Conservation (phyloP, 768 basidiomycete species). For the Gloeopeniophorella convolvens region DNA sequence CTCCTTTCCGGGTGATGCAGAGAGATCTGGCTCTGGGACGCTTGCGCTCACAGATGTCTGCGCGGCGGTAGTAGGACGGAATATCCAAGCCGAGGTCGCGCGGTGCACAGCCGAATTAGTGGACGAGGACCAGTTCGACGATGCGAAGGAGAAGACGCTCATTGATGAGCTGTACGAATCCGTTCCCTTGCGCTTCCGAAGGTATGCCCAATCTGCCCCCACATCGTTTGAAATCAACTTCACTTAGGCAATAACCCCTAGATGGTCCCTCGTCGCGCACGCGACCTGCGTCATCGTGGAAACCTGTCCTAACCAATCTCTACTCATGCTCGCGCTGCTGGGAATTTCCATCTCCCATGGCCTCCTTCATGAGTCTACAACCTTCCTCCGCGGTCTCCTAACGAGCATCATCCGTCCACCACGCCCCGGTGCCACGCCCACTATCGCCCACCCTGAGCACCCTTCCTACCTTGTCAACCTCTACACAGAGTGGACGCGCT, state of each 20-base stretch:
- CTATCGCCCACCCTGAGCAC: constrained; percentile 13
- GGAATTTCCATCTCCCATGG: constrained; percentile 42
- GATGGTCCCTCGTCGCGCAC: constrained; percentile 46
- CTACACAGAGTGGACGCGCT: constrained; percentile 8
- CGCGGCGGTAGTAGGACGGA: constrained; percentile 40
- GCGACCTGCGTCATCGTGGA: constrained; percentile 43
- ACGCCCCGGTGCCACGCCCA: not conserved
- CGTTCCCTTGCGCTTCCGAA: constrained; percentile 46
- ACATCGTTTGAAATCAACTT: not conserved
- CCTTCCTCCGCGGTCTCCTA: constrained; percentile 38
- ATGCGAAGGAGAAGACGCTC: constrained; percentile 24
- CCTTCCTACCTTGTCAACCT: constrained; percentile 17
- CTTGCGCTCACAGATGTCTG: constrained; percentile 42
- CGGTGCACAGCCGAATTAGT: constrained; percentile 12
- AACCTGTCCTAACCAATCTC: constrained; percentile 40
- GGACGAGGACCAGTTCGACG: constrained; percentile 24
- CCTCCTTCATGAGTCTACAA: constrained; percentile 38
- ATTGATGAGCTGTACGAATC: constrained; percentile 42
- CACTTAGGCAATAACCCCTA: too few species aligned
- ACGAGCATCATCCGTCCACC: constrained; percentile 31
- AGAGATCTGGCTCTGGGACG: constrained; percentile 16
- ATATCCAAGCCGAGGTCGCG: constrained; percentile 31
- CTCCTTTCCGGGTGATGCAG: constrained; percentile 21
- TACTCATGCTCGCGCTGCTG: constrained; percentile 42
- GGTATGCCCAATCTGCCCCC: constrained; percentile 30